Evolutionary conservation across 352 stramenopile genomes (phyloP), one percentile per base, ranked within the genome.

Genomic region (Globisporangium viniferum): DNA sequence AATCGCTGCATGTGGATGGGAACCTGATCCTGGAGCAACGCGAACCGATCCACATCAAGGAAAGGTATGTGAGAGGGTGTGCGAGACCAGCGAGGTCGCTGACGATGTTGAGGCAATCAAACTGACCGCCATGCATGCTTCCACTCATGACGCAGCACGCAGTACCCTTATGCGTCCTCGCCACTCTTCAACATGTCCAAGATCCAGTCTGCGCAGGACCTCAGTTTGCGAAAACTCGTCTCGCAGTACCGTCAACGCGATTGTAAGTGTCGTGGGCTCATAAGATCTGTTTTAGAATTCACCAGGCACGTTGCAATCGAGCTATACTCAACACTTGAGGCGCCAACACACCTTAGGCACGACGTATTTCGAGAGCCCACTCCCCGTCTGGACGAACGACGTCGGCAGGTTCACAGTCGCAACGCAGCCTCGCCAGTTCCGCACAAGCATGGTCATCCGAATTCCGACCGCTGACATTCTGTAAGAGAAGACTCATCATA

Each of bases 21-120:
- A 81, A 93, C 31, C 70, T 91, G n/a, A n/a, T 68, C 1, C 71
- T 94, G 3, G 35, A 81, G 31, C 83, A 91, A 67, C 75, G 80
- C 20, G 68, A 58, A 44, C 73, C 82, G 3, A 53, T 91, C 7
- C 74, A 75, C 6, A 70, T 93, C 57, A 86, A 62, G 6, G 55
- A 78, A 29, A 76, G 46, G 78, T 91, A 63, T 33, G 35, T 8
- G 27, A 1, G 29, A 12, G 8, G 10, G 27, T 15, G 3, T 4
- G 8, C 20, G 8, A 29, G 41, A 48, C 14, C 14, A 48, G 6
- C 2, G 41, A 6, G 3, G 41, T n/a, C 41, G 14, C 15, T n/a
- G 41, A 48, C 18, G 0, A 22, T 7, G 22, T 9, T 49, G 44
- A 49, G 15, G 15, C 18, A 15, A 44, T 4, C 12, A 41, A 9